Evolutionary conservation across 1,284 basidiomycete species (phyloP).

Genomic region (Chalciporus sp.): DNA sequence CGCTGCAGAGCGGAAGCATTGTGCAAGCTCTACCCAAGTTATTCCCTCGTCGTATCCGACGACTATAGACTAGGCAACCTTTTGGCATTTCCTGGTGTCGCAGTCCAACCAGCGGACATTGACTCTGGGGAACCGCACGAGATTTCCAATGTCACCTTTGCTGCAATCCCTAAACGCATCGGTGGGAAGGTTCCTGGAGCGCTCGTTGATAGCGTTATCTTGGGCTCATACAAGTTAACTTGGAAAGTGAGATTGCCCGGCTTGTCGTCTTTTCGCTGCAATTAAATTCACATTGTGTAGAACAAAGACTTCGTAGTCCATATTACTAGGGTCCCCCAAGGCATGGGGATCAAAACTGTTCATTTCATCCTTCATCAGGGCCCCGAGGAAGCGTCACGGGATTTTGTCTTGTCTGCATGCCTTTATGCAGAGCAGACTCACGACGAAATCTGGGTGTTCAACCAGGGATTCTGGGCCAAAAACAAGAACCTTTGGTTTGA

Average conservation of each 20-base stretch:
- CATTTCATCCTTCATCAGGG: constrained; percentile 65
- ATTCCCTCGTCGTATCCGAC: constrained; percentile 57
- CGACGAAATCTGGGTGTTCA: constrained; percentile 77
- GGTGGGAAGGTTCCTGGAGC: constrained; percentile 48
- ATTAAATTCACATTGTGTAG: constrained; percentile 29
- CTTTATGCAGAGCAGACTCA: constrained; percentile 55
- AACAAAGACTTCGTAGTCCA: constrained; percentile 51
- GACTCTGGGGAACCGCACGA: constrained; percentile 38
- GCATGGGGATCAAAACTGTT: constrained; percentile 37
- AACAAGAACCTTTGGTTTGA: constrained; percentile 63
- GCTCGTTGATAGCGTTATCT: constrained; percentile 52
- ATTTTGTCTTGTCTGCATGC: constrained; percentile 56
- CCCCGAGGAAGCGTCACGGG: constrained; percentile 52
- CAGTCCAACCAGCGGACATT: constrained; percentile 38
- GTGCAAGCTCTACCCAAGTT: constrained; percentile 59
- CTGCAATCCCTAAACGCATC: constrained; percentile 47
- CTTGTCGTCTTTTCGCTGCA: background rate
- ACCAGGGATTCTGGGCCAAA: constrained; percentile 69
- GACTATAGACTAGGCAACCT: constrained; percentile 51
- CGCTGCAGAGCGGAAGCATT: constrained; percentile 50
- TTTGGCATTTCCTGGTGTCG: constrained; percentile 53
- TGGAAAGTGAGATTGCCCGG: constrained; percentile 56
- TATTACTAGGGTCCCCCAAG: constrained; percentile 44
- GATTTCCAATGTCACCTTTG: constrained; percentile 51
- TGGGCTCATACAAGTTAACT: constrained; percentile 54